Evolutionary conservation across 148 eudicot genomes (phyloP).

Genomic region (Rhododendron ovatum): DNA sequence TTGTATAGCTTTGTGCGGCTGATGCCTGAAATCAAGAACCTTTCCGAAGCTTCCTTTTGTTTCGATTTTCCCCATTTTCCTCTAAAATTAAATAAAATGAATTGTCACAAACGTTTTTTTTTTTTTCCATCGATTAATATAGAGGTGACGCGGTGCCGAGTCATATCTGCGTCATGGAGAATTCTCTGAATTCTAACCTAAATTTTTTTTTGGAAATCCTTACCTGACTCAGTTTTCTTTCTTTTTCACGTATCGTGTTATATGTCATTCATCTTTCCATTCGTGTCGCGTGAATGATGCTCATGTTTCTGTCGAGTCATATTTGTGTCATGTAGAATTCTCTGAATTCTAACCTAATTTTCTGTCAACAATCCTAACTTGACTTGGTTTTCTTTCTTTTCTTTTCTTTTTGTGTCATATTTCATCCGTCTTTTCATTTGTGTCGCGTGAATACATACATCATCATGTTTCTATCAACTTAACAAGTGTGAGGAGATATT

Average conservation of each 20-base stretch:
- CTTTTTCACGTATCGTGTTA: no score
- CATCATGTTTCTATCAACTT: not conserved
- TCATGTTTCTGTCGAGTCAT: not conserved
- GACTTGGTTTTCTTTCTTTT: not conserved
- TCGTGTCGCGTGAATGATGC: not conserved
- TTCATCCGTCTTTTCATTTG: not conserved
- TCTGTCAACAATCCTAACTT: not conserved
- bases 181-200: not conserved
- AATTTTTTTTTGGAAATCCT: not conserved
- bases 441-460: not conserved
- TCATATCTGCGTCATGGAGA: no score
- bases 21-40: not conserved
- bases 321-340: not conserved
- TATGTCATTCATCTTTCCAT: not conserved
- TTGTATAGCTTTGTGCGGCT: not conserved
- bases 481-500: not conserved
- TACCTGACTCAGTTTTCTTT: no score
- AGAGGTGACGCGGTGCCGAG: not conserved
- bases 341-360: not conserved
- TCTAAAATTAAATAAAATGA: not conserved
- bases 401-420: not conserved
- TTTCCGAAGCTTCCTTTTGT: not conserved
- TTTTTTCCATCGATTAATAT: no score
- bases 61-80: not conserved
- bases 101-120: not conserved